Conservation (phyloP, 1,284 basidiomycete genomes). For the Trichosporon sp. region DNA sequence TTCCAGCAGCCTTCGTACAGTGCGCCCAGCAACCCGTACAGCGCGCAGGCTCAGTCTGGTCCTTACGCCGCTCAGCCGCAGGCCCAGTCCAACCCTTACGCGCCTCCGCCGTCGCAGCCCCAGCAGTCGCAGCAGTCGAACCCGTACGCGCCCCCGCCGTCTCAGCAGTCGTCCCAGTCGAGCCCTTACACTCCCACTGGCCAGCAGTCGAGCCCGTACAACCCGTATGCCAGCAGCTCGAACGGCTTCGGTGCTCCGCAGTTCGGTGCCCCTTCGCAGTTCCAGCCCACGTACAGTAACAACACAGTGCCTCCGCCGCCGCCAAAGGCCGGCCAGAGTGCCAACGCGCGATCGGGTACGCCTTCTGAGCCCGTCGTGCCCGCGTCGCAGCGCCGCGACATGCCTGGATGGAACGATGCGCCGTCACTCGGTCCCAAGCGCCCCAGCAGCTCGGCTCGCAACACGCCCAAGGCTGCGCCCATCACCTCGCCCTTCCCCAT, state of each 20-base stretch:
- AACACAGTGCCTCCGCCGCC: slow-evolving; percentile 8
- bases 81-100: slow-evolving; percentile 22
- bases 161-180: slow-evolving; percentile 2
- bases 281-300: not conserved
- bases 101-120: slow-evolving; percentile 20
- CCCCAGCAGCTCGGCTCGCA: slow-evolving; percentile 55
- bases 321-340: slow-evolving; percentile 20
- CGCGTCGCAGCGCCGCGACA: slow-evolving; percentile 54
- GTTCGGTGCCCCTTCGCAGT: slow-evolving; percentile 7
- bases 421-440: slow-evolving; percentile 53
- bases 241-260: not conserved
- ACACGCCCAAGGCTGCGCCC: slow-evolving; percentile 57
- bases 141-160: not conserved
- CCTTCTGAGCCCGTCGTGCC: slow-evolving; percentile 36
- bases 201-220: slow-evolving; percentile 12
- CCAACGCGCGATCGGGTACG: slow-evolving; percentile 6
- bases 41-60: slow-evolving; percentile 6
- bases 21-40: not conserved
- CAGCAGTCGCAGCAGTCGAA: not conserved
- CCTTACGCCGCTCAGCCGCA: not conserved
- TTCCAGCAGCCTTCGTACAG: slow-evolving; percentile 6
- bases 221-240: not conserved
- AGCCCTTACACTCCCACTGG: slow-evolving; percentile 24
- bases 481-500: slow-evolving; percentile 90
- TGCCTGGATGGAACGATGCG: slow-evolving; percentile 84